These are phyloP conservation scores for Silene vulgaris DNA, from an alignment of 179 eudicot species.

Conservation along the genomic window DNA sequence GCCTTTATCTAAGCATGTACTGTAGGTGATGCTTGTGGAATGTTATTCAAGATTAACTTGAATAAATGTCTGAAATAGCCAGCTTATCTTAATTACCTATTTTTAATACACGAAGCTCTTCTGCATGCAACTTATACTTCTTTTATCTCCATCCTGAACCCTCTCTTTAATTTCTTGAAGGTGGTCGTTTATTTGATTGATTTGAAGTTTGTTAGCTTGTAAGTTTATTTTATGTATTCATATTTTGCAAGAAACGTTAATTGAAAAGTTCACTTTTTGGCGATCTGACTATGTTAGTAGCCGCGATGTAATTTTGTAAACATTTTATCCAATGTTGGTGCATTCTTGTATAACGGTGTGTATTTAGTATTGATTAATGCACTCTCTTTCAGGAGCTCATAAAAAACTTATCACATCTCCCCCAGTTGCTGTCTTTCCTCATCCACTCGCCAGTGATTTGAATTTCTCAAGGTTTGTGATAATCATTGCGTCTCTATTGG, in stretches of 20 bases:
- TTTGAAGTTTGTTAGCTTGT: not conserved
- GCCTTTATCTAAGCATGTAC: slow-evolving; percentile 4
- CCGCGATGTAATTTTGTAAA: not conserved
- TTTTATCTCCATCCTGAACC: not conserved
- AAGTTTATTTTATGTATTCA: not conserved
- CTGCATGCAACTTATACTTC: too few species aligned
- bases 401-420: slow-evolving; percentile 85
- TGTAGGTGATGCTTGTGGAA: not conserved
- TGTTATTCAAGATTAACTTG: not conserved
- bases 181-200: not conserved
- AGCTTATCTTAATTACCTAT: not conserved
- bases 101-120: not conserved
- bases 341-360: not conserved
- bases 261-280: too few species aligned
- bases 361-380: slow-evolving; percentile 6
- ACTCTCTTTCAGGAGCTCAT: slow-evolving; percentile 55
- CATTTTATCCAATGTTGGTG: not conserved
- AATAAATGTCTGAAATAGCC: not conserved
- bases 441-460: slow-evolving; percentile 94
- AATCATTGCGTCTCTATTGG: not conserved
- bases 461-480: slow-evolving; percentile 66
- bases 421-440: slow-evolving; percentile 93
- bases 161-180: not conserved
- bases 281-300: too few species aligned
- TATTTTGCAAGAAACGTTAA: not conserved